Percentiles rank a stretch among this genome's conserved stretches.
phyloP scores from a whole-genome alignment of 2,329 filamentous ascomycete genomes.

The Xylaria sp. region DNA sequence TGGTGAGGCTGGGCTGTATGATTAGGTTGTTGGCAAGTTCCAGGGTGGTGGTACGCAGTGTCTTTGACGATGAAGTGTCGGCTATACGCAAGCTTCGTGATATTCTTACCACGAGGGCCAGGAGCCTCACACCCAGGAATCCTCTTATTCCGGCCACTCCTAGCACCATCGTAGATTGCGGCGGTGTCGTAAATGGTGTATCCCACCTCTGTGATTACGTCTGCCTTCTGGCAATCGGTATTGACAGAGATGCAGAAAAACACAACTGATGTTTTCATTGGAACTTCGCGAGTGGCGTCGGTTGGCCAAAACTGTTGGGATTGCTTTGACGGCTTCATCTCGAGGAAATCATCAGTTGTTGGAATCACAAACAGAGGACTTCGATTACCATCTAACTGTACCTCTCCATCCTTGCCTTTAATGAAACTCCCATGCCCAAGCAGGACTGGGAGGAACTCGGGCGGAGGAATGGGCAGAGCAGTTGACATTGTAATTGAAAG shows the following conservation, averaged over 20 bases:
- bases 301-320: conserved; percentile 29
- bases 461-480: conserved; percentile 1
- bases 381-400: not conserved
- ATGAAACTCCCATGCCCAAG: conserved; percentile 30
- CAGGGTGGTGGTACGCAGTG: conserved; percentile 30
- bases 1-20: conserved; percentile 34
- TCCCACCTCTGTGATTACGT: conserved; percentile 30
- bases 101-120: conserved; percentile 28
- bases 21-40: conserved; percentile 11
- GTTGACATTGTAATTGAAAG: not conserved
- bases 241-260: conserved; percentile 27
- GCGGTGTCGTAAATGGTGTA: conserved; percentile 32
- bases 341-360: conserved; percentile 11
- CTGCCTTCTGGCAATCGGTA: conserved; percentile 15
- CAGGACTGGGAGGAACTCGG: conserved; percentile 26
- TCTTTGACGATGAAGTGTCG: conserved; percentile 33
- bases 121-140: conserved; percentile 21
- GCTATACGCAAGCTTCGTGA: conserved; percentile 11
- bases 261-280: conserved; percentile 18
- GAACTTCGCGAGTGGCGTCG: not conserved
- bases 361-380: conserved; percentile 22
- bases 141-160: not conserved
- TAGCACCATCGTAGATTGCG: conserved; percentile 17
- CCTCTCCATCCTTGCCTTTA: not conserved
- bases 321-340: conserved; percentile 21